A percentile compares a stretch with the other conserved stretches of the same genome.
Evolutionary conservation across 495 filamentous ascomycete genomes (phyloP).

Genomic region (Aspergillus leporis): DNA sequence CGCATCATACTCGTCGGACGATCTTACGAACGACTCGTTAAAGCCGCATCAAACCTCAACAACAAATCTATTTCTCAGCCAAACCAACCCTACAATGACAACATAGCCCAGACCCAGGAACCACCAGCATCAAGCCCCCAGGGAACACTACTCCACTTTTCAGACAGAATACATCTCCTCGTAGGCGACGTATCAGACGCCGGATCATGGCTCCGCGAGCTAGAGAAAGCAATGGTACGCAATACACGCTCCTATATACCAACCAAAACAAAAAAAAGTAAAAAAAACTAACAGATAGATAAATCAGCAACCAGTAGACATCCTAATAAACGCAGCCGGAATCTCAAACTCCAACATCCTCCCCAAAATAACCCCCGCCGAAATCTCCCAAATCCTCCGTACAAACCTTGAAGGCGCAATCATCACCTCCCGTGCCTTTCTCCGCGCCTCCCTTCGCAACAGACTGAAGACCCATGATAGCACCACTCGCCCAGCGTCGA

Average conservation of each 20-base stretch:
- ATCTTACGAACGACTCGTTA: slow-evolving; percentile 39
- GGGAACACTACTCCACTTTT: slow-evolving; percentile 15
- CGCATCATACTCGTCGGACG: slow-evolving; percentile 57
- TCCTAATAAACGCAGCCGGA: slow-evolving; percentile 78
- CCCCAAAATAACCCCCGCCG: slow-evolving; percentile 34
- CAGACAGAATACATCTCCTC: slow-evolving; percentile 31
- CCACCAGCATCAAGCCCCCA: not conserved
- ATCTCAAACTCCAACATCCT: slow-evolving; percentile 62
- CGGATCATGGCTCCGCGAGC: slow-evolving; percentile 44
- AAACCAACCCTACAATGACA: not conserved
- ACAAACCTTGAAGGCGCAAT: slow-evolving; percentile 78
- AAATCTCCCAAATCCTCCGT: slow-evolving; percentile 52
- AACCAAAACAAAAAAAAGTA: not conserved
- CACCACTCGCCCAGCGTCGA: slow-evolving; percentile 21
- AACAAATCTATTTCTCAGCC: slow-evolving; percentile 1
- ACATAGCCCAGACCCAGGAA: not conserved
- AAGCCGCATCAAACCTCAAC: slow-evolving; percentile 29
- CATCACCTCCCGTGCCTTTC: slow-evolving; percentile 57
- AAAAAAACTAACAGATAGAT: not conserved
- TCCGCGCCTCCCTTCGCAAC: slow-evolving; percentile 43
- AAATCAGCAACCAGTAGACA: slow-evolving; percentile 50
- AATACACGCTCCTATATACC: not conserved
- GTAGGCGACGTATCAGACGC: slow-evolving; percentile 49
- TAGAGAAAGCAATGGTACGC: slow-evolving; percentile 46
- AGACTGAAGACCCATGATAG: slow-evolving; percentile 30